phyloP scores from a whole-genome alignment of 768 basidiomycete genomes.

The Collybiopsis luxurians region DNA sequence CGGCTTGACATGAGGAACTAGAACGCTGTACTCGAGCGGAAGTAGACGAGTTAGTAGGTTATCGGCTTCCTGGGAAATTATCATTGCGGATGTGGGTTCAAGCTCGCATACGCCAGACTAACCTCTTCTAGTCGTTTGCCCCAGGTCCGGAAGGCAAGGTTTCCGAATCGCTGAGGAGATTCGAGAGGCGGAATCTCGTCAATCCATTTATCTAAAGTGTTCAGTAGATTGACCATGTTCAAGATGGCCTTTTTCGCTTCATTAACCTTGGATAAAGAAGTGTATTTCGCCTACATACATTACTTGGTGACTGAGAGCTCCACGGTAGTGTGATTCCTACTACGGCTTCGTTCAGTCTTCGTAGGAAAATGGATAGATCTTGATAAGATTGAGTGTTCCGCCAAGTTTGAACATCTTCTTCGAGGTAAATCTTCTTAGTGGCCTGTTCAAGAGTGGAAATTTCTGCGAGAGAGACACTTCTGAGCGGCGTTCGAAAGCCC shows the following conservation, averaged over 20 bases:
- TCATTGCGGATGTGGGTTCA: too few relatives aligned
- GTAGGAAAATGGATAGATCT: conserved; percentile 74
- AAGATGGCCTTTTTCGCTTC: conserved; percentile 39
- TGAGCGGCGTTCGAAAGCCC: conserved; percentile 17
- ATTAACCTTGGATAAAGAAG: background rate
- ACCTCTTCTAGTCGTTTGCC: conserved; percentile 78
- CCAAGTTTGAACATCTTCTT: conserved; percentile 75
- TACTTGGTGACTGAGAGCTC: conserved; percentile 25
- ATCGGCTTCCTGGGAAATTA: conserved; percentile 48
- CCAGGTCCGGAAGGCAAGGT: conserved; percentile 88
- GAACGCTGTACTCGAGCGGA: conserved; percentile 36
- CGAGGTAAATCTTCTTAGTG: conserved; percentile 60
- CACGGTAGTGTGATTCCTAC: conserved; percentile 59
- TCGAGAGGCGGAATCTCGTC: conserved; percentile 74
- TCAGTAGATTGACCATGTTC: conserved; percentile 54
- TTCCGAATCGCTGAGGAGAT: conserved; percentile 86
- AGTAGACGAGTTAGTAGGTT: conserved; percentile 49
- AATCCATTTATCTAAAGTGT: conserved; percentile 70
- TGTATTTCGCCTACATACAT: conserved; percentile 26
- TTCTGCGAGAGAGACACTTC: conserved; percentile 21
- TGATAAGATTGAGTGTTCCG: conserved; percentile 64
- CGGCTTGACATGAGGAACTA: conserved; percentile 67
- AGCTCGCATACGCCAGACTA: too few relatives aligned
- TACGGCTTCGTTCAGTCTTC: conserved; percentile 74
- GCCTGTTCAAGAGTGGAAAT: conserved; percentile 26